phyloP scores from a whole-genome alignment of 2,329 filamentous ascomycete species.

The Fusarium circinatum region DNA sequence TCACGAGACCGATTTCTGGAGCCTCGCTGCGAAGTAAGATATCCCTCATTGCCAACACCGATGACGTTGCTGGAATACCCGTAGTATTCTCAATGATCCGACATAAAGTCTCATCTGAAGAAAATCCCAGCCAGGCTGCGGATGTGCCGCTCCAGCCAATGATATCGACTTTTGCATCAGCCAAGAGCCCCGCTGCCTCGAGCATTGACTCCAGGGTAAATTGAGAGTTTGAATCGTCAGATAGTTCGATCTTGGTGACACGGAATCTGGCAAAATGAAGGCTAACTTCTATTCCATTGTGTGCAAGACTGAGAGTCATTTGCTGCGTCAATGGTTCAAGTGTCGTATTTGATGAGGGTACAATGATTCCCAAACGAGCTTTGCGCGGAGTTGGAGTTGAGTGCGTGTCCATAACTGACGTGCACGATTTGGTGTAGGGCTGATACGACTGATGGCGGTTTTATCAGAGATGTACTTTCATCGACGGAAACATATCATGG shows the following conservation, averaged over 20 bases:
- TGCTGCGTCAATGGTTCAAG: not conserved
- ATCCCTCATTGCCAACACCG: not conserved
- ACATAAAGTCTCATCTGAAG: not conserved
- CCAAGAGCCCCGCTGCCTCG: not conserved
- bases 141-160: not conserved
- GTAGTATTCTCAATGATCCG: not conserved
- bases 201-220: not conserved
- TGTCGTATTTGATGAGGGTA: not conserved
- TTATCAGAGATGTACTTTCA: not conserved
- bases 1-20: not conserved
- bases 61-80: not conserved
- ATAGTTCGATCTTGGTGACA: not conserved
- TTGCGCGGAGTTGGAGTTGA: rapidly evolving
- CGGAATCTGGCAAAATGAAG: not conserved
- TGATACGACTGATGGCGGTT: not conserved
- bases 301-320: not conserved
- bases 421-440: too few relatives aligned
- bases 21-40: not conserved
- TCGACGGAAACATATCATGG: not conserved
- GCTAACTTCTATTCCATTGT: not conserved
- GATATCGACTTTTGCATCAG: not conserved
- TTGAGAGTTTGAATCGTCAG: not conserved
- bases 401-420: not conserved
- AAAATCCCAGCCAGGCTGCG: not conserved
- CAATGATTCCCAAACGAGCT: not conserved